Percentiles rank a stretch among this genome's conserved stretches.
phyloP scores from a whole-genome alignment of 805 yeast genomes.

The Spathaspora passalidarum region DNA sequence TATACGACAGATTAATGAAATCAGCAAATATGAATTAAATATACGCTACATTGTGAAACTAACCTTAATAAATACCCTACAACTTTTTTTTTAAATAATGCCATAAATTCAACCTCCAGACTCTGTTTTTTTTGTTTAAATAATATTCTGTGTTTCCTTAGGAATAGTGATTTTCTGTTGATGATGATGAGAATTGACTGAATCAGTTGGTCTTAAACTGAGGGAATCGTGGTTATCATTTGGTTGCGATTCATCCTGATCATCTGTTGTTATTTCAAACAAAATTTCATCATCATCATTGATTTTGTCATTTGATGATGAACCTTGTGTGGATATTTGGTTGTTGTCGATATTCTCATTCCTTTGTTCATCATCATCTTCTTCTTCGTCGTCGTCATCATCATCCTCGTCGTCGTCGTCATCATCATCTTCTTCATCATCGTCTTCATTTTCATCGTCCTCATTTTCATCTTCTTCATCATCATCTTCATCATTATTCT shows the following conservation, averaged over 20 bases:
- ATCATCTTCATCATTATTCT: constrained; percentile 35
- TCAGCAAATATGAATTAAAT: no score
- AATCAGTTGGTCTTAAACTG: not conserved
- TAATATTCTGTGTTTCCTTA: constrained; percentile 16
- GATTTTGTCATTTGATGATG: not conserved
- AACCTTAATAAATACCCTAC: not conserved
- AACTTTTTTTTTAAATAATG: not conserved
- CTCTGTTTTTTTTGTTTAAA: no score
- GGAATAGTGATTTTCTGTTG: constrained; percentile 13
- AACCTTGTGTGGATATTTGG: not conserved
- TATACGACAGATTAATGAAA: constrained; percentile 1
- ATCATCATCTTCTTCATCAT: constrained; percentile 29
- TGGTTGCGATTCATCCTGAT: constrained; percentile 5
- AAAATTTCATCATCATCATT: constrained; percentile 17
- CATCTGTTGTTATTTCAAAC: constrained; percentile 18
- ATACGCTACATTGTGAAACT: no score
- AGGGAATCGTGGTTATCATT: not conserved
- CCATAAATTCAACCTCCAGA: not conserved
- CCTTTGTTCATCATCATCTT: constrained; percentile 11
- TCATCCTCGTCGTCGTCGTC: constrained; percentile 36
- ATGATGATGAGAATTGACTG: constrained; percentile 2
- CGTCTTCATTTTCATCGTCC: constrained; percentile 37
- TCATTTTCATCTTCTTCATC: constrained; percentile 38
- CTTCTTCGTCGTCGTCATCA: constrained; percentile 27
- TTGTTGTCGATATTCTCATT: not conserved